Conservation (phyloP, 2,329 filamentous ascomycete genomes). For the Fusarium annulatum region DNA sequence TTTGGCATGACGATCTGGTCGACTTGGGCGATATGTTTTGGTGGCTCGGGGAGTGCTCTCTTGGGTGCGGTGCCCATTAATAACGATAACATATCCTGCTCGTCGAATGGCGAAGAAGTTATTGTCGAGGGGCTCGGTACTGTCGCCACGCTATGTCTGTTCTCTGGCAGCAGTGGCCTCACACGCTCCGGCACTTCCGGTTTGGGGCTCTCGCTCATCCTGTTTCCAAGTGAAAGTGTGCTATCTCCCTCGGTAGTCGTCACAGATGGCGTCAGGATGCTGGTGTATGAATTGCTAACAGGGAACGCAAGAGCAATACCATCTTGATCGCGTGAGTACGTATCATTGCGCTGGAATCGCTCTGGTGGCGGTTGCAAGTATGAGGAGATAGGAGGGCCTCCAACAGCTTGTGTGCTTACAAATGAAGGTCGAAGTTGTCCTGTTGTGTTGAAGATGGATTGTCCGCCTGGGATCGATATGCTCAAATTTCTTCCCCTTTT, state of each 20-base stretch:
- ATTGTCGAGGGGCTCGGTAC: constrained; percentile 35
- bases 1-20: constrained; percentile 45
- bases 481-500: constrained; percentile 40
- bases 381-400: constrained; percentile 29
- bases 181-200: constrained; percentile 10
- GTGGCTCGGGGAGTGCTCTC: constrained; percentile 47
- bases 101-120: constrained; percentile 49
- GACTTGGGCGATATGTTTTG: constrained; percentile 42
- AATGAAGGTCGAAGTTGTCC: constrained; percentile 38
- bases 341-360: constrained; percentile 17
- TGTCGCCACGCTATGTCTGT: constrained; percentile 26
- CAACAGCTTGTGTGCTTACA: constrained; percentile 42
- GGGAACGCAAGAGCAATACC: constrained; percentile 38
- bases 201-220: constrained; percentile 25
- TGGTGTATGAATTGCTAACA: constrained; percentile 39
- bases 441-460: constrained; percentile 13
- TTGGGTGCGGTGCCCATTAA: constrained; percentile 41
- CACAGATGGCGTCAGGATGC: constrained; percentile 42
- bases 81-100: constrained; percentile 49
- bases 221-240: constrained; percentile 9
- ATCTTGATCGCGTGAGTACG: constrained; percentile 23
- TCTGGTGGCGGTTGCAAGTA: constrained; percentile 36
- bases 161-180: constrained; percentile 9
- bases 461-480: constrained; percentile 24
- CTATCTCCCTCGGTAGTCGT: constrained; percentile 38